Base-by-base conservation (phyloP, 768 basidiomycete species). In the Leccinum olivaceopallidum region DNA sequence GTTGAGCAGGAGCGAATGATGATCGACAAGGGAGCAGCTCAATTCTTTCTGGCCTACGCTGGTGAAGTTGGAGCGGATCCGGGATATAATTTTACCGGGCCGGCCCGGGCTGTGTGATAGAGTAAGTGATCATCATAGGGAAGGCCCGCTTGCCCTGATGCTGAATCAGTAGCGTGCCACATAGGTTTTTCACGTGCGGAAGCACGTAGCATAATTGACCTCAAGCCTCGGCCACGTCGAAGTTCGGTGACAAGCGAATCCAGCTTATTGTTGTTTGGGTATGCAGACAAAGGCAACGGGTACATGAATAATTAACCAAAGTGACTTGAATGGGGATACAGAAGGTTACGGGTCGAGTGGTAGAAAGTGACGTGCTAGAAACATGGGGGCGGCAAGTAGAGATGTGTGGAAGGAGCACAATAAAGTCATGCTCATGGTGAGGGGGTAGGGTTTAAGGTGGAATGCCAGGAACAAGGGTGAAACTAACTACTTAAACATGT, bases 221-320 rank as follows among this genome's bases (percentile, higher is more conserved):
- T 42, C 18, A 26, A 50, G 49, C 26, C 16, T 26, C 13, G 2
- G 26, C 26, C 26, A 26, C 24, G 49, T 50, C 16, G 50, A 30
- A 4, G 10, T 18, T 44, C 5, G n/a, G 44, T 20, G n/a, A 44
- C n/a, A 42, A 44, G n/a, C 44, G n/a, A 20, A 44, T n/a, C 42
- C 42, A 44, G 44, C n/a, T 44, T 10, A 20, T 20, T n/a, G 44
- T 44, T 44, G 44, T 20, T 44, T 10, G 44, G 42, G 44, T 44
- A 44, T 44, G n/a, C 44, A 44, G 44, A 20, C 39, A 20, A 44
- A 51, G 50, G 42, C 36, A 49, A 57, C 16, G 34, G 32, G 55
- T 64, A 69, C 68, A 67, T 52, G 39, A 58, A 60, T 61, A 60
- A 60, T 61, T 62, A 57, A 60, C 34, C 56, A 60, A 59, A 13